A percentile compares a stretch with the other conserved stretches of the same genome.
Evolutionary conservation across 371 early-diverging fungal species (phyloP).

Genomic region (Mortierella sp.): DNA sequence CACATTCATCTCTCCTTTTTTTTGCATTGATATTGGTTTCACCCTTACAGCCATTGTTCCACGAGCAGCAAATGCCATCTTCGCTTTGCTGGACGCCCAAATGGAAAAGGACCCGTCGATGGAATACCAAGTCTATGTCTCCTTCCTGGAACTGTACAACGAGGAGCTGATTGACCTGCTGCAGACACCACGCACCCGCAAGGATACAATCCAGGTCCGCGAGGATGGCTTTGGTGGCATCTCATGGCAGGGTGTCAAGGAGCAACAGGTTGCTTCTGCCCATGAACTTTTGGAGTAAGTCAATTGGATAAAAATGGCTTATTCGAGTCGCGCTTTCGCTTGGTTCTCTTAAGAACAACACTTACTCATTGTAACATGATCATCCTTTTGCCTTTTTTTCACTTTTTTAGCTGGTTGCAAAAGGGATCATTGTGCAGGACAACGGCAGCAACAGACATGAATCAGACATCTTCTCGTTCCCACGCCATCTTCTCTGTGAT

Average conservation of each 20-base stretch:
- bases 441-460: conserved; percentile 98
- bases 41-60: conserved; percentile 85
- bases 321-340: not conserved
- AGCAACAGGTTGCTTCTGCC: conserved; percentile 80
- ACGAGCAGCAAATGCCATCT: conserved; percentile 83
- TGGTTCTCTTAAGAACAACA: too few relatives aligned
- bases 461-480: conserved; percentile 94
- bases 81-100: conserved; percentile 54
- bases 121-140: conserved; percentile 73
- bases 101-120: conserved; percentile 56
- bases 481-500: conserved; percentile 98
- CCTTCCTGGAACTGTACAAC: conserved; percentile 98
- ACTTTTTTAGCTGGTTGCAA: conserved; percentile 63
- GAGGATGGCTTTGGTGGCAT: conserved; percentile 94
- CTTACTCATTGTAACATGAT: not conserved
- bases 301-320: not conserved
- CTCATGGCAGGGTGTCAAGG: conserved; percentile 90
- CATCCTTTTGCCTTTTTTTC: too few relatives aligned
- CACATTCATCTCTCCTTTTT: not conserved
- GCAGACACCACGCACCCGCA: conserved; percentile 62
- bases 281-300: conserved; percentile 79
- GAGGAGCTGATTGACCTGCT: conserved; percentile 94
- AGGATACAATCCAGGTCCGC: conserved; percentile 77
- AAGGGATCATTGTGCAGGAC: conserved; percentile 90
- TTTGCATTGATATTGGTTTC: conserved; percentile 1